phyloP scores from a whole-genome alignment of 192 early-diverging fungal genomes.

The Geranomyces variabilis region DNA sequence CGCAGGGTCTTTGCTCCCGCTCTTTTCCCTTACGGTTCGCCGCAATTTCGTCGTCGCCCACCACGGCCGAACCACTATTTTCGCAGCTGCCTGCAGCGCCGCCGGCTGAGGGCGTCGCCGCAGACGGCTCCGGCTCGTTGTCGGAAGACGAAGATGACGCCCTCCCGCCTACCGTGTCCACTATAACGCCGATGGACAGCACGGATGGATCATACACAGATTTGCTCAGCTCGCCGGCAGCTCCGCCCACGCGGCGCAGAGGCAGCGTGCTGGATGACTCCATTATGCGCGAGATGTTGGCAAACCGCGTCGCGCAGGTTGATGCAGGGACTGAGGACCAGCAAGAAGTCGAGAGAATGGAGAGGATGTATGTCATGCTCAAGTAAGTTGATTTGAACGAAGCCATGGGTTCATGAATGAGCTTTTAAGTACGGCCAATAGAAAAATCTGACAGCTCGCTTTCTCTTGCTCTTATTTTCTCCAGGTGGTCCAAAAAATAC shows the following conservation, averaged over 20 bases:
- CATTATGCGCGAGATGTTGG: slow-evolving; percentile 33
- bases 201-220: neutral
- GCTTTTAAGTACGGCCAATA: neutral
- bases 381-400: slow-evolving; percentile 3
- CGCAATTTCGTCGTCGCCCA: no score
- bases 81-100: no score
- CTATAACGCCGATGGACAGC: no score
- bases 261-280: slow-evolving; percentile 25
- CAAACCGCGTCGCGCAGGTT: slow-evolving; percentile 5
- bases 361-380: slow-evolving; percentile 40
- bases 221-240: neutral
- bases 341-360: slow-evolving; percentile 29
- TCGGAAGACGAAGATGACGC: no score
- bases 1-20: no score
- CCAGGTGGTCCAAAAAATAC: slow-evolving; percentile 36
- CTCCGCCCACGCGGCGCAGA: slow-evolving; percentile 26
- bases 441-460: no score
- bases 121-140: no score
- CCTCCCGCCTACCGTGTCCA: no score
- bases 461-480: neutral
- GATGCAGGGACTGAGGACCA: slow-evolving; percentile 18
- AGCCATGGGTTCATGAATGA: neutral
- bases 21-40: no score
- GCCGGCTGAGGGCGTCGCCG: no score
- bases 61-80: no score